Conservation (phyloP, 2,329 filamentous ascomycete species). For the Thyridium curvatum region DNA sequence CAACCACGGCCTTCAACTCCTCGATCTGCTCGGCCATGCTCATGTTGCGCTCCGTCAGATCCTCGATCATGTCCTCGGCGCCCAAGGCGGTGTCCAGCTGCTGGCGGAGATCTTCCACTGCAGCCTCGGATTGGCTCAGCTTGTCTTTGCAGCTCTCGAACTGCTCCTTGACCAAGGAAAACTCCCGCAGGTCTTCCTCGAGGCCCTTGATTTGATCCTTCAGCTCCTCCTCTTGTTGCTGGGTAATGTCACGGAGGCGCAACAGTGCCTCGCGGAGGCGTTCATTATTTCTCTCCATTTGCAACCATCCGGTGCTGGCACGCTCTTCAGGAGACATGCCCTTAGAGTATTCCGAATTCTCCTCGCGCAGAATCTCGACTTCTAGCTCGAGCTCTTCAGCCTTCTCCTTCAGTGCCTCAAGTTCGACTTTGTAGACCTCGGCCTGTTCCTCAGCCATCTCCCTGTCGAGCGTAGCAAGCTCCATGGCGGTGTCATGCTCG, state of each 20-base stretch:
- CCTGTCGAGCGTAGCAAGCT: conserved; percentile 81
- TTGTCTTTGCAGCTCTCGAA: conserved; percentile 67
- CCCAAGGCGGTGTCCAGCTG: conserved; percentile 85
- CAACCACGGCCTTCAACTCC: conserved; percentile 73
- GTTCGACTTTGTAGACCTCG: conserved; percentile 73
- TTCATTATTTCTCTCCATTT: conserved; percentile 88
- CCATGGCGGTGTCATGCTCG: conserved; percentile 78
- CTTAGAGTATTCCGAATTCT: conserved; percentile 76
- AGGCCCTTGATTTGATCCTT: conserved; percentile 67
- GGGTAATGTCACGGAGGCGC: conserved; percentile 76
- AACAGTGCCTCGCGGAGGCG: conserved; percentile 79
- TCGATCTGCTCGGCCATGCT: conserved; percentile 76
- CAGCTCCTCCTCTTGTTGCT: conserved; percentile 76
- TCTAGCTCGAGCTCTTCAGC: conserved; percentile 83
- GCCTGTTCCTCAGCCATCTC: conserved; percentile 96
- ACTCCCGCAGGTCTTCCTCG: conserved; percentile 68
- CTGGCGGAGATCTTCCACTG: conserved; percentile 79
- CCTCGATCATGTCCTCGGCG: conserved; percentile 90
- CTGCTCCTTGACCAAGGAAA: conserved; percentile 60
- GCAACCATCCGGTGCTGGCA: conserved; percentile 79
- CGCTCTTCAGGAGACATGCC: conserved; percentile 87
- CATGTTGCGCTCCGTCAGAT: conserved; percentile 83
- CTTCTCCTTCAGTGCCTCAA: conserved; percentile 69
- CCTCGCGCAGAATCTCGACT: conserved; percentile 77
- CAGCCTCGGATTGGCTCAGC: conserved; percentile 63